phyloP scores from a whole-genome alignment of 2,329 filamentous ascomycete genomes.

The Fusarium fujikuroi region DNA sequence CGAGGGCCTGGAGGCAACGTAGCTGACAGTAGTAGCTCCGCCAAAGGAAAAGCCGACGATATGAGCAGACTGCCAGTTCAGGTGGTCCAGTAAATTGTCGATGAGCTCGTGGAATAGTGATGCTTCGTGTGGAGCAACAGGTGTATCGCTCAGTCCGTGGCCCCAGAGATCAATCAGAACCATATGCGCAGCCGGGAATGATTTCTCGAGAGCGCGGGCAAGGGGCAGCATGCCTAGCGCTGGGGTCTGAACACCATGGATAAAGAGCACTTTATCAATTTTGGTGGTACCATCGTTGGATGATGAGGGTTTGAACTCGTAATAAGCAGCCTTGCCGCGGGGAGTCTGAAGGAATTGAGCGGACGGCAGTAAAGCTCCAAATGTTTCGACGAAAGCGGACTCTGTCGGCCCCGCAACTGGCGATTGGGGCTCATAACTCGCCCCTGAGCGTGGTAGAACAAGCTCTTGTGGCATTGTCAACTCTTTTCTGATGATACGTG shows the following conservation, averaged over 20 bases:
- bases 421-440: rapidly evolving
- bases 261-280: slow-evolving; percentile 52
- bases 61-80: slow-evolving; percentile 57
- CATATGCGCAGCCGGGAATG: slow-evolving; percentile 51
- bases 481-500: not conserved
- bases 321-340: slow-evolving; percentile 54
- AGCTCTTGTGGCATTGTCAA: not conserved
- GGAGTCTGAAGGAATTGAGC: slow-evolving; percentile 49
- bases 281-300: rapidly evolving
- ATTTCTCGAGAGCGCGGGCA: slow-evolving; percentile 47
- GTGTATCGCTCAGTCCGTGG: slow-evolving; percentile 63
- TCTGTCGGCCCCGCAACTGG: slow-evolving; percentile 52
- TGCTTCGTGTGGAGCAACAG: slow-evolving; percentile 53
- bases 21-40: slow-evolving; percentile 52
- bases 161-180: slow-evolving; percentile 63
- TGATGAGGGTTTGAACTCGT: slow-evolving; percentile 44
- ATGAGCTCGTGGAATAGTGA: slow-evolving; percentile 57
- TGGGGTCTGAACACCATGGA: slow-evolving; percentile 64
- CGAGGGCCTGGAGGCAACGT: slow-evolving; percentile 48
- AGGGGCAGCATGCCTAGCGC: slow-evolving; percentile 60
- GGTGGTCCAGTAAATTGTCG: slow-evolving; percentile 50
- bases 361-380: slow-evolving; percentile 53
- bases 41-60: slow-evolving; percentile 64
- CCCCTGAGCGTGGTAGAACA: slow-evolving; percentile 15
- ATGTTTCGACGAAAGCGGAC: slow-evolving; percentile 48